phyloP scores from a whole-genome alignment of 345 rosid genomes.

The thale cress (Arabidopsis thaliana) region TAIR10.1 NC_003071.7:18746001-18746500 shows the following conservation, averaged over 20 bases:
- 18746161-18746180: constrained; percentile 41
- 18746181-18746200: constrained; percentile 67
- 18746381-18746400: constrained; percentile 24
- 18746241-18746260: constrained; percentile 61
- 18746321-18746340: constrained; percentile 35
- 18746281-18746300: constrained; percentile 85
- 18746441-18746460: constrained; percentile 41
- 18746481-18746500: constrained; percentile 20
- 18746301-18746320: constrained; percentile 77
- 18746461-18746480: constrained; percentile 9
- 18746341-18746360: constrained; percentile 27
- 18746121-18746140: constrained; percentile 46
- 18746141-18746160: constrained; percentile 44
- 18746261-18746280: constrained; percentile 74
- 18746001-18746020: constrained; percentile 4
- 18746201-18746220: constrained; percentile 86
- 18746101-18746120: constrained; percentile 21
- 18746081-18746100: neutral
- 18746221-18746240: constrained; percentile 71
- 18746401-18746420: constrained; percentile 34
- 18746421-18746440: constrained; percentile 29
- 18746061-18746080: constrained; percentile 1
- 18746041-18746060: constrained; percentile 7
- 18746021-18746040: neutral
- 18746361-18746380: constrained; percentile 32